Conservation (phyloP, 176 grass and related monocot species). For the Chloris gayana region DNA sequence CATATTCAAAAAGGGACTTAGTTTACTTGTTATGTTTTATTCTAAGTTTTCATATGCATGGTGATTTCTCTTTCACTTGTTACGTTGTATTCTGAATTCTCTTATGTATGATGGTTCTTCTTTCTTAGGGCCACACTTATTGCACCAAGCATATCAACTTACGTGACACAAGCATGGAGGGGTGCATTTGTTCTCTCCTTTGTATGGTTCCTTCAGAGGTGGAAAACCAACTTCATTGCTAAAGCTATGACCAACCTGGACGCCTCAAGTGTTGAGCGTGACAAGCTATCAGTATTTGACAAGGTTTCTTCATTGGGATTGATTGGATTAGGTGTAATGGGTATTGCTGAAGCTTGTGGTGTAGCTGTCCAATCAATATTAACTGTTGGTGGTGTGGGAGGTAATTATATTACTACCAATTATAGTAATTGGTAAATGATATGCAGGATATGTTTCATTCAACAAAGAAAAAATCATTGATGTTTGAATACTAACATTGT, state of each 20-base stretch:
- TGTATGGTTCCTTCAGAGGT: conserved; percentile 96
- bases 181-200: conserved; percentile 82
- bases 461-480: conserved; percentile 6
- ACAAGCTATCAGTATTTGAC: conserved; percentile 75
- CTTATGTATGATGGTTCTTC: conserved; percentile 27
- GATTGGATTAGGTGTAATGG: conserved; percentile 83
- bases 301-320: conserved; percentile 78
- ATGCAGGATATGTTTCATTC: not conserved
- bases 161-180: conserved; percentile 77
- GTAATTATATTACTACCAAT: conserved; percentile 47
- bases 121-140: conserved; percentile 64
- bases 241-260: conserved; percentile 50
- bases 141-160: conserved; percentile 65
- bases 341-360: conserved; percentile 83
- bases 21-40: conserved; percentile 13
- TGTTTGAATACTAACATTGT: not conserved
- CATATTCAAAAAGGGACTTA: conserved; percentile 15
- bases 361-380: conserved; percentile 91
- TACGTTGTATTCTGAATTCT: conserved; percentile 23
- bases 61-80: conserved; percentile 25
- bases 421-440: conserved; percentile 19
- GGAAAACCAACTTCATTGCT: conserved; percentile 84
- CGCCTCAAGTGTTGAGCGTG: conserved; percentile 50
- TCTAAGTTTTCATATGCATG: conserved; percentile 36
- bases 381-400: conserved; percentile 98